Evolutionary conservation across 441 rosid genomes (phyloP).

Genomic region (Pelargonium myrrhifolium): DNA sequence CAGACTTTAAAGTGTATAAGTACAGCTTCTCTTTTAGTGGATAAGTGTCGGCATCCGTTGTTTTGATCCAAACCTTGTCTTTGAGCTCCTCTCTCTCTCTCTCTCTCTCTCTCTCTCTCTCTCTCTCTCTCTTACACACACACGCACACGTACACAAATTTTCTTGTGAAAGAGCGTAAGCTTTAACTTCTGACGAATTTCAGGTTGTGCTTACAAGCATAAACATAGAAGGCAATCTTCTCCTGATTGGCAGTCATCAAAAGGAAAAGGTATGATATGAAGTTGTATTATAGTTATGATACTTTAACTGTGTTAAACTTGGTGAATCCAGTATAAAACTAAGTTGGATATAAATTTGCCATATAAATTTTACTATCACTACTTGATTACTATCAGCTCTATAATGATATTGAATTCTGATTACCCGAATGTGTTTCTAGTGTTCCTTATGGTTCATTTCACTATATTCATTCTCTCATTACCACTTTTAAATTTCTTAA

Average conservation of each 20-base stretch:
- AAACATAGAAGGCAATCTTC: slow-evolving; percentile 62
- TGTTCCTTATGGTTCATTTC: not conserved
- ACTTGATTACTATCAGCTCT: not conserved
- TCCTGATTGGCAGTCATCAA: slow-evolving; percentile 85
- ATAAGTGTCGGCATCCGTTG: not conserved
- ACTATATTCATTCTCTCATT: not conserved
- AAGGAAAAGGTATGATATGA: slow-evolving; percentile 59
- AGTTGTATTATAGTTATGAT: not conserved
- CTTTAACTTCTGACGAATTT: slow-evolving; percentile 17
- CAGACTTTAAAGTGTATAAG: too few relatives aligned
- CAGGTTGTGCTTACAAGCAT: slow-evolving; percentile 99
- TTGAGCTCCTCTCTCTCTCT: too few relatives aligned
- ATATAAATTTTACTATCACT: not conserved
- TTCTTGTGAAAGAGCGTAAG: not conserved
- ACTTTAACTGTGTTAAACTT: not conserved
- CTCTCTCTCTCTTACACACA: too few relatives aligned
- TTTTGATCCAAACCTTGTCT: not conserved
- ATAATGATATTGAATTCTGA: not conserved
- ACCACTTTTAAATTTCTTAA: not conserved
- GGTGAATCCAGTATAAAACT: not conserved
- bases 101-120: too few relatives aligned
- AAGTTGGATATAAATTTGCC: not conserved
- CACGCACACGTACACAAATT: not conserved
- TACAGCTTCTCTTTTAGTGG: not conserved
- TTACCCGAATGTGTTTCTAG: not conserved